Evolutionary conservation across 164 flowering plant genomes (phyloP), one percentile per base, ranked within the genome.

Genomic region (Chimonanthus salicifolius): DNA sequence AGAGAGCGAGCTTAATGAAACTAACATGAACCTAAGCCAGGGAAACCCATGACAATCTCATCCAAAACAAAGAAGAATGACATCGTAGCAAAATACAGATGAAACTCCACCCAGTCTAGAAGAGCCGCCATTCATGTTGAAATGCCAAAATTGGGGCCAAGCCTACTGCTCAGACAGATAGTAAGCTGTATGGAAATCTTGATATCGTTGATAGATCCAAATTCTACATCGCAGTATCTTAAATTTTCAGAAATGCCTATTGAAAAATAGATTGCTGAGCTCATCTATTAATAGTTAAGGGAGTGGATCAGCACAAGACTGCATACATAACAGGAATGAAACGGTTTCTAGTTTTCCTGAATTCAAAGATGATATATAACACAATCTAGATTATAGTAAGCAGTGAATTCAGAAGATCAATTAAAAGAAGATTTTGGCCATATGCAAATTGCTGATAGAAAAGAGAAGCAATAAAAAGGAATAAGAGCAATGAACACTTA

Each of bases 401-500:
- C 33, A 33, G 33, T 33, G 33, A 33, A 33, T 33, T 33, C 33
- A 33, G 33, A 33, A 33, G 33, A 33, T 33, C 33, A 33, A 33
- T 33, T 33, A 33, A 33, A 33, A 33, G 33, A 33, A 33, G 33
- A 0, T 33, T 33, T 33, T 33, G 33, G 33, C 33, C 33, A 33
- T 33, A 33, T 33, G 33, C 33, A 33, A 33, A 33, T 33, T 33
- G 33, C 33, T 33, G 33, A 33, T 33, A 33, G 33, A 33, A 54
- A 49, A 72, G 0, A 50, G 43, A 47, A 47, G 60, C 33, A 47
- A 51, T 6, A 73, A 44, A 21, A 43, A 11, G 6, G 43, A 76
- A 7, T 21, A 18, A 10, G 20, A n/a, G 16, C n/a, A 47, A 50
- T 10, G 9, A 70, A 67, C 45, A 79, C 95, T 90, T 78, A 94